These are phyloP conservation scores for Lipomyces yamanashiensis DNA, from an alignment of 805 yeast genomes.

Conservation along the genomic window DNA sequence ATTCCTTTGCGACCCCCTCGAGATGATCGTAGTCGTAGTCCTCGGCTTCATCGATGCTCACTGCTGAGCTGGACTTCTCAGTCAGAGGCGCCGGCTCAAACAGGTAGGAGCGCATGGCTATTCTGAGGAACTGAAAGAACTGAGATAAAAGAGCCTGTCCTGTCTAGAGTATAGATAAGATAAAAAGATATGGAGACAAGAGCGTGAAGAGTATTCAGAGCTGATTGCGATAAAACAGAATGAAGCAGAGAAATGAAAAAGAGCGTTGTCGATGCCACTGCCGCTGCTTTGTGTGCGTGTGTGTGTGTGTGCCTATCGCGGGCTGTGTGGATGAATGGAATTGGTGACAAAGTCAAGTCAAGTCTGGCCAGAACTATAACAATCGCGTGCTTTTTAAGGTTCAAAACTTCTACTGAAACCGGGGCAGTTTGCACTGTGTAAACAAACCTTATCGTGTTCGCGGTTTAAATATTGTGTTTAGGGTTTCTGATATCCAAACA, in stretches of 20 bases:
- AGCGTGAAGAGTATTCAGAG: neutral
- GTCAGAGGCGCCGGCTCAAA: slow-evolving; percentile 33
- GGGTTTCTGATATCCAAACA: slow-evolving; percentile 16
- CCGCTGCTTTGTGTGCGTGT: neutral
- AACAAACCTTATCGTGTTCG: neutral
- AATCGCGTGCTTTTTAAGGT: slow-evolving; percentile 1
- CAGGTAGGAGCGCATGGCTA: slow-evolving; percentile 31
- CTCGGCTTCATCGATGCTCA: slow-evolving; percentile 32
- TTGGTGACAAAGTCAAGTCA: neutral
- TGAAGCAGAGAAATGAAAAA: neutral
- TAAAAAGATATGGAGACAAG: neutral
- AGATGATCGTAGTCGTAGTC: slow-evolving; percentile 34
- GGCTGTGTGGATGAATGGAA: too few species aligned
- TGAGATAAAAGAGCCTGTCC: slow-evolving; percentile 1
- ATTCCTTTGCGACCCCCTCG: slow-evolving; percentile 37
- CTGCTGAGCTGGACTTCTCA: slow-evolving; percentile 19
- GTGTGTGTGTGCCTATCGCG: too few species aligned
- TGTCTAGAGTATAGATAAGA: neutral
- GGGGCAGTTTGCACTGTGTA: neutral
- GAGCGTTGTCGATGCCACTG: neutral
- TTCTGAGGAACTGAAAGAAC: neutral
- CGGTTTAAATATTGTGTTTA: neutral
- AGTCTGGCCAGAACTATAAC: neutral
- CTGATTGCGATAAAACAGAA: neutral
- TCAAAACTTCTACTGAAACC: neutral